phyloP scores from a whole-genome alignment of 1,139 yeast genomes.

The Taphrina sp. region DNA sequence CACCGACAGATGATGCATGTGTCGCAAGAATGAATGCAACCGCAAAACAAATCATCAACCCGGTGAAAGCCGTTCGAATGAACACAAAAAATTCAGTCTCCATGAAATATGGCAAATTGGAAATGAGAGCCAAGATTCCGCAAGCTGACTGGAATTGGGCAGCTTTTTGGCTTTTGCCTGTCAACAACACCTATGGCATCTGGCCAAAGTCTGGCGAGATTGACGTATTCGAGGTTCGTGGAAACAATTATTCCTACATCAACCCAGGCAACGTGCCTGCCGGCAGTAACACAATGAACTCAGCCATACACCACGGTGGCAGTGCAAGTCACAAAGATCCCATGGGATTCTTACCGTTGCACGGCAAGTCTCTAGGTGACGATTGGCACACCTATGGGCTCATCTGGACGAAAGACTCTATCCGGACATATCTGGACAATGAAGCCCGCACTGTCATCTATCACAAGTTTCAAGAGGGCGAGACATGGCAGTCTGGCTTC shows the following conservation, averaged over 20 bases:
- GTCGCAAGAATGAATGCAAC: constrained; percentile 33
- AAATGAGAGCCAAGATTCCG: constrained; percentile 35
- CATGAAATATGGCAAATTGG: constrained; percentile 35
- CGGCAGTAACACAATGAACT: constrained; percentile 34
- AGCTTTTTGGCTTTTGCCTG: constrained; percentile 37
- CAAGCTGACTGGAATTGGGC: constrained; percentile 38
- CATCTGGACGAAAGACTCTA: constrained; percentile 35
- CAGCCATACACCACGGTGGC: constrained; percentile 36
- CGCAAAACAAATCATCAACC: constrained; percentile 35
- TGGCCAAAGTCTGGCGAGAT: constrained; percentile 38
- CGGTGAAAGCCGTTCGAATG: constrained; percentile 36
- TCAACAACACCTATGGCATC: constrained; percentile 31
- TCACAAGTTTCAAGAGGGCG: constrained; percentile 19
- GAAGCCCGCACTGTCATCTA: constrained; percentile 34
- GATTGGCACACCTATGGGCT: constrained; percentile 35
- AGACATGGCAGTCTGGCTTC: constrained; percentile 34
- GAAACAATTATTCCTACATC: constrained; percentile 35
- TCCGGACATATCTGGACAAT: constrained; percentile 35
- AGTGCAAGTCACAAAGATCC: too few species aligned
- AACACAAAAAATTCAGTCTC: constrained; percentile 34
- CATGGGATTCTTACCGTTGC: constrained; percentile 19
- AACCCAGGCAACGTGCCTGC: constrained; percentile 29
- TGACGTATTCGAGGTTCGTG: constrained; percentile 35
- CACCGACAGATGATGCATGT: constrained; percentile 23
- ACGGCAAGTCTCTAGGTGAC: constrained; percentile 26